phyloP scores from a whole-genome alignment of 768 basidiomycete genomes.

The Psilocybe cyanescens region DNA sequence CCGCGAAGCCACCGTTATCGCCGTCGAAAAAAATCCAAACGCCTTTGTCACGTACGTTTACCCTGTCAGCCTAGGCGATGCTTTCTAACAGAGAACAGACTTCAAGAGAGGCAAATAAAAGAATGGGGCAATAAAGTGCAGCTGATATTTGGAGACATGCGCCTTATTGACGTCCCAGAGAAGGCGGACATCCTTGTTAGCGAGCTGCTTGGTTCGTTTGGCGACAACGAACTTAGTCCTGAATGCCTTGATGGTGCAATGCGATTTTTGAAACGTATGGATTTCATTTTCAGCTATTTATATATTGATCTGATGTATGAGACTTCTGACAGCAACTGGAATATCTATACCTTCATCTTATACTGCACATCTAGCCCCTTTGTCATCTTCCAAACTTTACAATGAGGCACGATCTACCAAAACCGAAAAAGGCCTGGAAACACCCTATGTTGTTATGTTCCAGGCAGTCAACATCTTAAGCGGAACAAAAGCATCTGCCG shows the following conservation, averaged over 20 bases:
- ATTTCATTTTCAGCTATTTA: neutral
- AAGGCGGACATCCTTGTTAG: slow-evolving; percentile 92
- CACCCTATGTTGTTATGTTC: slow-evolving; percentile 99
- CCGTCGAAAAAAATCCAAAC: slow-evolving; percentile 96
- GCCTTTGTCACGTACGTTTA: slow-evolving; percentile 87
- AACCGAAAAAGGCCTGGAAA: slow-evolving; percentile 80
- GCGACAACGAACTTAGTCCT: slow-evolving; percentile 97
- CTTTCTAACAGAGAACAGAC: slow-evolving; percentile 42
- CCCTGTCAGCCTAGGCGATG: neutral
- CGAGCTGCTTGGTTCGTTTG: slow-evolving; percentile 96
- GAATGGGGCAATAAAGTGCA: slow-evolving; percentile 87
- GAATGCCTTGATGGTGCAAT: slow-evolving; percentile 97
- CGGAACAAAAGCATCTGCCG: slow-evolving; percentile 66
- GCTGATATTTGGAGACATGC: slow-evolving; percentile 95
- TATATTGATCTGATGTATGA: neutral
- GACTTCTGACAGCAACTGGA: slow-evolving; percentile 65
- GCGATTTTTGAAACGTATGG: slow-evolving; percentile 89
- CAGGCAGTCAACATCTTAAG: slow-evolving; percentile 90
- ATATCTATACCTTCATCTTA: slow-evolving; percentile 98
- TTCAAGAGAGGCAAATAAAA: slow-evolving; percentile 78
- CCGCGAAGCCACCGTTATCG: slow-evolving; percentile 72
- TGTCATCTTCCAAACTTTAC: slow-evolving; percentile 93
- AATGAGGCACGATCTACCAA: slow-evolving; percentile 75
- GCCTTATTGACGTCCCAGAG: slow-evolving; percentile 80
- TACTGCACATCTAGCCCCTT: slow-evolving; percentile 90